These are phyloP conservation scores for Ustilago lituana DNA, from an alignment of 1,284 basidiomycete species.

Conservation along the genomic window DNA sequence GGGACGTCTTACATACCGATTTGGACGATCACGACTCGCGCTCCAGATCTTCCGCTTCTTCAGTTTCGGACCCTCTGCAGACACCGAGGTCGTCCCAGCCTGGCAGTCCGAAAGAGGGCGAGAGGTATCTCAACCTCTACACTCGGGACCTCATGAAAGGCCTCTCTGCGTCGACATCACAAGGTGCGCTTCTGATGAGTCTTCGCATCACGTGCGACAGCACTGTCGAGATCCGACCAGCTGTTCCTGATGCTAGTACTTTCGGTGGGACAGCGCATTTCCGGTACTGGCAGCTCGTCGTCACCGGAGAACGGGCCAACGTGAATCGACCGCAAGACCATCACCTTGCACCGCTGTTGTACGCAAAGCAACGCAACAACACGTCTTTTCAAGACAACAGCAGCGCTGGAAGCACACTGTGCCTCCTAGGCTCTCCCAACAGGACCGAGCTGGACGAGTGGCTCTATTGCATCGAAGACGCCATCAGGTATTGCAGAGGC, in stretches of 20 bases:
- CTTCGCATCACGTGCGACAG: slow-evolving; percentile 15
- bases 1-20: slow-evolving; percentile 6
- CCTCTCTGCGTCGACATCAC: neutral
- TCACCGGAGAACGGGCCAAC: slow-evolving; percentile 7
- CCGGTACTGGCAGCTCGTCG: slow-evolving; percentile 13
- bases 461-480: slow-evolving; percentile 9
- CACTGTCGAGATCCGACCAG: slow-evolving; percentile 16
- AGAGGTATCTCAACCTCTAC: slow-evolving; percentile 14
- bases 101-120: neutral
- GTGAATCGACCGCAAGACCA: neutral
- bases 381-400: neutral
- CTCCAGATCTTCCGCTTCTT: slow-evolving; percentile 10
- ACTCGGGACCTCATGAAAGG: neutral
- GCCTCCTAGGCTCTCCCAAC: slow-evolving; percentile 20
- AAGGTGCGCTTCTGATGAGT: neutral
- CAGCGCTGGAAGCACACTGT: neutral
- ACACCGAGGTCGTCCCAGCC: slow-evolving; percentile 11
- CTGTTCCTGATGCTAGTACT: neutral
- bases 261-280: neutral
- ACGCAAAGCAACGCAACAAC: neutral
- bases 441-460: slow-evolving; percentile 20
- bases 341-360: neutral
- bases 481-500: neutral
- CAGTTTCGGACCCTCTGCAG: slow-evolving; percentile 13
- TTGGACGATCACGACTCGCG: neutral